Conservation (phyloP, 495 filamentous ascomycete genomes). For the Talaromyces ruber region DNA sequence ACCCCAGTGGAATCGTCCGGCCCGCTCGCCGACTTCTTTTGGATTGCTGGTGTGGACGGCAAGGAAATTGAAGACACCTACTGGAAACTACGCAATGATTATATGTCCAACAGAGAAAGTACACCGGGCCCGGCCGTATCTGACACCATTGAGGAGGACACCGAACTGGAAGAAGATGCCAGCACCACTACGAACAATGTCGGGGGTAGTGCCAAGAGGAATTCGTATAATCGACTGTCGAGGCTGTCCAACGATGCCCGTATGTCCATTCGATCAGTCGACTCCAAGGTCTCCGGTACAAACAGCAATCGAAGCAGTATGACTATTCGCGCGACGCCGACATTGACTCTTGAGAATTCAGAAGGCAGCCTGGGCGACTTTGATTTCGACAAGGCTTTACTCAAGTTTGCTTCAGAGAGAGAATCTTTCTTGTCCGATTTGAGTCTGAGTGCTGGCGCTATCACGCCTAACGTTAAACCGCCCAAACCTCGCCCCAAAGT, state of each 20-base stretch:
- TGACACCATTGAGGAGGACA: conserved; percentile 77
- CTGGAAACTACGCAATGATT: conserved; percentile 43
- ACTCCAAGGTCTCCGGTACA: conserved; percentile 46
- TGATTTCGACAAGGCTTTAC: conserved; percentile 85
- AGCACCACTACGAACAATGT: conserved; percentile 27
- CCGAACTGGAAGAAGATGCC: conserved; percentile 48
- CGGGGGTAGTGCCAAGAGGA: conserved; percentile 49
- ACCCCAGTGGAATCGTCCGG: conserved; percentile 43
- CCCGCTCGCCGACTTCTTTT: conserved; percentile 96
- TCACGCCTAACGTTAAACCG: conserved; percentile 56
- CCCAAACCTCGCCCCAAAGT: conserved; percentile 68
- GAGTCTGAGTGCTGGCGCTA: conserved; percentile 77
- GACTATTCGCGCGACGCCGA: conserved; percentile 60
- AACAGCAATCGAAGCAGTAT: conserved; percentile 83
- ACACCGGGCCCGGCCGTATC: conserved; percentile 50
- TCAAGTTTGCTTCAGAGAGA: conserved; percentile 90
- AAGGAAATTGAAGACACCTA: conserved; percentile 39
- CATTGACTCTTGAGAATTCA: conserved; percentile 12
- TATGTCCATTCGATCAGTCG: conserved; percentile 56
- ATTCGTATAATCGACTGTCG: conserved; percentile 57
- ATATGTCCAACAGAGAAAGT: conserved; percentile 33
- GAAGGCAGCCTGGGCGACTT: conserved; percentile 47
- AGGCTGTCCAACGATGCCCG: conserved; percentile 54
- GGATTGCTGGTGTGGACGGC: conserved; percentile 90
- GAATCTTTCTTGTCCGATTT: conserved; percentile 92